A percentile compares a stretch with the other conserved stretches of the same genome.
phyloP scores from a whole-genome alignment of 495 filamentous ascomycete genomes.

The Aspergillus taichungensis region DNA sequence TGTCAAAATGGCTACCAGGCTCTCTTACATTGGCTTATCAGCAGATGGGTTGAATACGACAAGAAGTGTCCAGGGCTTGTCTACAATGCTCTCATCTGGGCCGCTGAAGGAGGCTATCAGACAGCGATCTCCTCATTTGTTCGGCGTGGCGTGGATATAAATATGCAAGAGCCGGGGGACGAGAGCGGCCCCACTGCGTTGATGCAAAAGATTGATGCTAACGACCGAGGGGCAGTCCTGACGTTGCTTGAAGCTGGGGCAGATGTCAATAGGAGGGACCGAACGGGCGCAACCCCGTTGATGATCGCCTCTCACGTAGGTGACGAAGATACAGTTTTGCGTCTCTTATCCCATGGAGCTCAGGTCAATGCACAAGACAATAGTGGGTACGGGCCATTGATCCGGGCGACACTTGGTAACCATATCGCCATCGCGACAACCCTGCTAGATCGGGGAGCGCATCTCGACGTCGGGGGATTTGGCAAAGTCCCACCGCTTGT shows the following conservation, averaged over 20 bases:
- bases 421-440: background rate
- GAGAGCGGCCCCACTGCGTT: background rate
- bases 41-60: slow-evolving; percentile 1
- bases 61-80: background rate
- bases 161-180: background rate
- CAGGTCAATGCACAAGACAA: slow-evolving; percentile 12
- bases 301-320: slow-evolving; percentile 32
- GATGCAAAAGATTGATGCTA: background rate
- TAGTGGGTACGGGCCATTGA: slow-evolving; percentile 7
- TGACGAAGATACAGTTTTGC: slow-evolving; percentile 6
- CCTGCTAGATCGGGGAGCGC: slow-evolving; percentile 4
- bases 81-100: background rate
- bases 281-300: slow-evolving; percentile 29
- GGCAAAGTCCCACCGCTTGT: background rate
- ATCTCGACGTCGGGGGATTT: background rate
- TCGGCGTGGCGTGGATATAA: slow-evolving; percentile 1
- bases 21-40: slow-evolving; percentile 5
- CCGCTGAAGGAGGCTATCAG: background rate
- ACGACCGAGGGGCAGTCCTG: background rate
- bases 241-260: slow-evolving; percentile 18
- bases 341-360: slow-evolving; percentile 18
- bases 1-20: background rate
- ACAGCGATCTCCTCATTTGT: background rate
- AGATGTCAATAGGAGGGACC: slow-evolving; percentile 13
- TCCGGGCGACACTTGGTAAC: background rate